phyloP scores from a whole-genome alignment of 208 protist genomes.

The Acanthamoeba rhysodes region DNA sequence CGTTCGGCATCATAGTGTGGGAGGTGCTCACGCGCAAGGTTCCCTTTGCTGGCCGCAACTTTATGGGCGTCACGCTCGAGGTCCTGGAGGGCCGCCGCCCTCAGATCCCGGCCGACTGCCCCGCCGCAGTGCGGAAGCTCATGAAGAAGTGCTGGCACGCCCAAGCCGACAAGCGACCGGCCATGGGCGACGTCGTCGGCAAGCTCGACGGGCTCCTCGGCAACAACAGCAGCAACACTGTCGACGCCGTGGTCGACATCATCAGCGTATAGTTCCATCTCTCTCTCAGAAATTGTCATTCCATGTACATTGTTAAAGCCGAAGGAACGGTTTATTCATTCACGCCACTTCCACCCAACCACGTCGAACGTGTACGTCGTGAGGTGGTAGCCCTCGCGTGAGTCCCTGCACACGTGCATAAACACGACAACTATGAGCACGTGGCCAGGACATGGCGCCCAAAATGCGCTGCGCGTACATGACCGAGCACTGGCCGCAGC shows the following conservation, averaged over 20 bases:
- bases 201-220: neutral
- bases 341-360: neutral
- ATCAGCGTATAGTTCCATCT: too few species aligned
- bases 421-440: neutral
- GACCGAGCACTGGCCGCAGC: conserved; percentile 4
- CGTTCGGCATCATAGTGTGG: too few species aligned
- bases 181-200: neutral
- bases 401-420: neutral
- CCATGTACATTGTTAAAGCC: too few species aligned
- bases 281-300: too few species aligned
- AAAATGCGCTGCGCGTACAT: neutral
- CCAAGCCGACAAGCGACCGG: neutral
- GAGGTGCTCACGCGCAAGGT: too few species aligned
- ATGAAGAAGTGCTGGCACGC: conserved; percentile 61
- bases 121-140: conserved; percentile 10
- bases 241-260: too few species aligned
- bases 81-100: conserved; percentile 33
- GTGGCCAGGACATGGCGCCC: neutral
- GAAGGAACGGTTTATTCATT: too few species aligned
- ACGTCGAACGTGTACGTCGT: conserved; percentile 24
- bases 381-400: conserved; percentile 18
- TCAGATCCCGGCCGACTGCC: neutral
- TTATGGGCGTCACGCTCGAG: conserved; percentile 56
- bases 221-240: neutral
- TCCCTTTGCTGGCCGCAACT: too few species aligned